phyloP scores from a whole-genome alignment of 345 rosid genomes.

The Citropsis articulata region DNA sequence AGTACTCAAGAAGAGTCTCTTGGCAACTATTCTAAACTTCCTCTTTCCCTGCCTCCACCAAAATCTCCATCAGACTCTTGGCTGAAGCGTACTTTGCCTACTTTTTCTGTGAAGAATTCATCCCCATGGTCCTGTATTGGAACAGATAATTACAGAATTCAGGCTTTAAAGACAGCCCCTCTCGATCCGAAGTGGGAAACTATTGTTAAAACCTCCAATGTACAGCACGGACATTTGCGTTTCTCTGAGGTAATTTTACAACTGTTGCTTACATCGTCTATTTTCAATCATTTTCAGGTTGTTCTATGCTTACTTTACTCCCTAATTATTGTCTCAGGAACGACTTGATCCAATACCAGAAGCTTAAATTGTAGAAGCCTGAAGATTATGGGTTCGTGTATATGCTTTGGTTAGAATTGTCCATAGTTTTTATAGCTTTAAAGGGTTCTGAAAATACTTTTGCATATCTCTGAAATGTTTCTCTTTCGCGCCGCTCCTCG shows the following conservation, averaged over 20 bases:
- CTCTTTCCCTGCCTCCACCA: conserved; percentile 67
- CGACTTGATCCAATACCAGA: conserved; percentile 43
- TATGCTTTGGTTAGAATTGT: conserved; percentile 4
- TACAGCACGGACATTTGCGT: conserved; percentile 46
- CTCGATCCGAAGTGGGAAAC: conserved; percentile 72
- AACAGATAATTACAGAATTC: conserved; percentile 21
- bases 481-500: neutral
- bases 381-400: conserved; percentile 2
- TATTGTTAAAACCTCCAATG: conserved; percentile 58
- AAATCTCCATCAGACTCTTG: conserved; percentile 93
- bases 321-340: conserved; percentile 27
- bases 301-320: neutral
- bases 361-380: conserved; percentile 13
- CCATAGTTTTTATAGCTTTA: neutral
- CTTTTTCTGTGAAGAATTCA: conserved; percentile 46
- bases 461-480: neutral
- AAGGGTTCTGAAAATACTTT: neutral
- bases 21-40: conserved; percentile 25
- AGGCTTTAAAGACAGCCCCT: conserved; percentile 24
- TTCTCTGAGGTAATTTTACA: conserved; percentile 57
- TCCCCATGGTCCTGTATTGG: conserved; percentile 37
- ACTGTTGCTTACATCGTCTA: neutral
- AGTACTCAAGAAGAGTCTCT: conserved; percentile 26
- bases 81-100: conserved; percentile 67
- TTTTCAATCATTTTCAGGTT: neutral